phyloP scores from a whole-genome alignment of 2,329 filamentous ascomycete genomes.

The Raffaelea arxii region DNA sequence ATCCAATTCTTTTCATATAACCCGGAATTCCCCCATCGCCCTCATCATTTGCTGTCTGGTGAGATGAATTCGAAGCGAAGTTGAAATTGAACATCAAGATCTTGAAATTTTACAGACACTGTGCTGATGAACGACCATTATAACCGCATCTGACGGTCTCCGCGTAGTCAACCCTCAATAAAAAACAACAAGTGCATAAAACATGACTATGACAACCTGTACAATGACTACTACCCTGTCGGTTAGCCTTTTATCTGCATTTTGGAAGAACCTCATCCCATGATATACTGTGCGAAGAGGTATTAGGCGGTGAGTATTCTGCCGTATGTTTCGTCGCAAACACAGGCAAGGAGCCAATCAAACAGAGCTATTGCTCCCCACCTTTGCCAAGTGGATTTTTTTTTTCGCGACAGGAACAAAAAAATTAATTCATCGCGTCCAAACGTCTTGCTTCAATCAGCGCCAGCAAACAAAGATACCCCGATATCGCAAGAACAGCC shows the following conservation, averaged over 20 bases:
- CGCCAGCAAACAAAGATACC: not conserved
- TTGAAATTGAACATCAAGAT: too few relatives aligned
- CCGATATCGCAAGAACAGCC: too few relatives aligned
- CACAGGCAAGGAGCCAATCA: constrained; percentile 7
- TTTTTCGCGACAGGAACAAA: too few relatives aligned
- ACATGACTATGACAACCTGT: not conserved
- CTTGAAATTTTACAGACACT: too few relatives aligned
- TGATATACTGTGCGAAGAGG: not conserved
- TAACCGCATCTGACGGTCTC: too few relatives aligned
- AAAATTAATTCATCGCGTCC: not conserved
- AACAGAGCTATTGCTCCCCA: not conserved
- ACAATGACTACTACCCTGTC: not conserved
- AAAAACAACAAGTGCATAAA: too few relatives aligned
- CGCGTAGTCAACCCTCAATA: too few relatives aligned
- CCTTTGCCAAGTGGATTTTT: not conserved
- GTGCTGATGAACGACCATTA: too few relatives aligned
- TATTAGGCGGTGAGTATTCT: constrained; percentile 13
- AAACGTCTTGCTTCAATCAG: not conserved
- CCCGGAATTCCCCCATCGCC: too few relatives aligned
- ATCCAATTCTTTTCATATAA: too few relatives aligned
- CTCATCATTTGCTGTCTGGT: too few relatives aligned
- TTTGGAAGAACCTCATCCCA: not conserved
- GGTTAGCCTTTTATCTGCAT: not conserved
- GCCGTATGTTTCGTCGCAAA: constrained; percentile 5
- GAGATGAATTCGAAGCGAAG: too few relatives aligned